Percentiles rank a stretch among this genome's conserved stretches.
These are phyloP conservation scores for Aspergillus costaricaensis DNA, from an alignment of 2,329 filamentous ascomycete genomes.

Conservation along the genomic window DNA sequence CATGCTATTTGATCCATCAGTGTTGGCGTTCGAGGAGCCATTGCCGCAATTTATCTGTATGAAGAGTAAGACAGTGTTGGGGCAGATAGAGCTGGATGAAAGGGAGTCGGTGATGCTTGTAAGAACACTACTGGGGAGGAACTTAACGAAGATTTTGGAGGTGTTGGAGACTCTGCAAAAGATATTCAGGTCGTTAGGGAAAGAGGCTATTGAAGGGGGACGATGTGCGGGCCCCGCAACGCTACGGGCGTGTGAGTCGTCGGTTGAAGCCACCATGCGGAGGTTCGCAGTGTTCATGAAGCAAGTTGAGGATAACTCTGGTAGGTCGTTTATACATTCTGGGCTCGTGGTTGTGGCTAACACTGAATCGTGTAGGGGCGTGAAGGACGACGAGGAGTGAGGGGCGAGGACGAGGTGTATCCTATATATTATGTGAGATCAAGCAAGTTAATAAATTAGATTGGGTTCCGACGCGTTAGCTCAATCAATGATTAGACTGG, in stretches of 20 bases:
- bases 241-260: slow-evolving; percentile 24
- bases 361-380: too few relatives aligned
- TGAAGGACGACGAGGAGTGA: neutral
- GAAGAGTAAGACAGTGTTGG: slow-evolving; percentile 28
- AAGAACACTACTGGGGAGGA: slow-evolving; percentile 25
- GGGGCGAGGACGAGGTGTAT: neutral
- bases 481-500: neutral
- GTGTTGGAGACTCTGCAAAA: slow-evolving; percentile 25
- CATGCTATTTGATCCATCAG: slow-evolving; percentile 25
- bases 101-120: slow-evolving; percentile 26
- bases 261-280: slow-evolving; percentile 25
- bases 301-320: slow-evolving; percentile 23
- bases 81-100: slow-evolving; percentile 31
- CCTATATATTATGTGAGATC: neutral
- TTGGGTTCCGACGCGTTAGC: neutral
- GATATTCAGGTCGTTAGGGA: slow-evolving; percentile 15
- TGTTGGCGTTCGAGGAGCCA: slow-evolving; percentile 26
- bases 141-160: slow-evolving; percentile 24
- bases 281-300: slow-evolving; percentile 27
- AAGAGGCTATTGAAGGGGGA: slow-evolving; percentile 13
- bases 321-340: slow-evolving; percentile 6
- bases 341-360: neutral
- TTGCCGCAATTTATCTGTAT: slow-evolving; percentile 29
- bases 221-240: slow-evolving; percentile 11
- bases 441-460: neutral